Conservation (phyloP, 352 stramenopile species). For the Phytophthora pluvialis region DNA sequence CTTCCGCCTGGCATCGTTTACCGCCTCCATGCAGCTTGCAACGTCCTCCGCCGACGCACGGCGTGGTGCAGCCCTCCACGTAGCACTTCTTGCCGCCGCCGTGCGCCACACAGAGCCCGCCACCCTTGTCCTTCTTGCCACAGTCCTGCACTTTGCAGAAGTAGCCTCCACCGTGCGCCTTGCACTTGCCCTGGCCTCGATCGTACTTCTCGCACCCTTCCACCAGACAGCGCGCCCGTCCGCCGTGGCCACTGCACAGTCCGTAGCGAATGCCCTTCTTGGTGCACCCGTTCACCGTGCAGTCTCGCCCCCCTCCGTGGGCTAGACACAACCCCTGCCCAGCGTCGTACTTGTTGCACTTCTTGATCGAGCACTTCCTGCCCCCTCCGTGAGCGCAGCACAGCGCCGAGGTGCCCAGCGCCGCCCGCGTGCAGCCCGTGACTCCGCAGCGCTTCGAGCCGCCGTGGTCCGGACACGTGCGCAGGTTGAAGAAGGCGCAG, state of each 20-base stretch:
- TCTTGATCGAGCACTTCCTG: constrained; percentile 72
- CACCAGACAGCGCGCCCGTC: constrained; percentile 74
- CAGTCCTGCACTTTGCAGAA: constrained; percentile 80
- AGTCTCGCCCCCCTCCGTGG: constrained; percentile 75
- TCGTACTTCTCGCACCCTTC: constrained; percentile 82
- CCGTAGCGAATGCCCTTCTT: constrained; percentile 86
- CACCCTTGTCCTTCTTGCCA: constrained; percentile 85
- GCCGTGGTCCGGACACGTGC: constrained; percentile 79
- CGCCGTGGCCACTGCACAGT: constrained; percentile 75
- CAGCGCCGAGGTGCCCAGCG: constrained; percentile 50
- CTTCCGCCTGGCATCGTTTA: constrained; percentile 51
- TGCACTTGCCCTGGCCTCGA: constrained; percentile 79
- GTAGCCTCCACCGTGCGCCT: constrained; percentile 83
- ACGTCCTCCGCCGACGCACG: constrained; percentile 72
- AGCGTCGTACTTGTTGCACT: constrained; percentile 78
- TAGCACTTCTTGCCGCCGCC: constrained; percentile 87
- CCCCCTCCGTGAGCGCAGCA: constrained; percentile 76
- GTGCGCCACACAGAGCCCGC: constrained; percentile 77
- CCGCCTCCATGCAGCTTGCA: constrained; percentile 78
- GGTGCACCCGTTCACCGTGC: constrained; percentile 58
- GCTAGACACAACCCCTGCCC: constrained; percentile 69
- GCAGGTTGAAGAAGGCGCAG: constrained; percentile 72
- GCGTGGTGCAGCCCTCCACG: constrained; percentile 64
- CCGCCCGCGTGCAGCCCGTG: constrained; percentile 59
- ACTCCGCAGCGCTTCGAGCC: constrained; percentile 70